Evolutionary conservation across 306 rosid genomes (phyloP), one percentile per base, ranked within the genome.

Genomic region (Quercus rubra): DNA sequence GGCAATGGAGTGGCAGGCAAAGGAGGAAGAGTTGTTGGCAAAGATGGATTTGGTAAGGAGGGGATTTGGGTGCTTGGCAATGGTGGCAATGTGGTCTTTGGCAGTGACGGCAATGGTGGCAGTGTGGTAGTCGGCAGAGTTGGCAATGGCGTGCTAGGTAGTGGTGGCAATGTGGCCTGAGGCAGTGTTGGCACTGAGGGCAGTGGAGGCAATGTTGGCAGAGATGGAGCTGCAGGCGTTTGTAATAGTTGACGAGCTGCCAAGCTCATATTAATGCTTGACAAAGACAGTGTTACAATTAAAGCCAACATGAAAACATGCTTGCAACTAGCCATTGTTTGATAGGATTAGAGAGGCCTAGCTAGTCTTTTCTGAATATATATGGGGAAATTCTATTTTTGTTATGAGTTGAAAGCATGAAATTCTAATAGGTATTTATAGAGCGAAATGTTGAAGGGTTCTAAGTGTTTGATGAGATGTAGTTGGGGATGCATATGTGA

Each of bases 221-320:
- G 54, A 3, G 82, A 52, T 17, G 83, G 80, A 81, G 83, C 51
- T 25, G 78, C 73, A 0, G 75, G 73, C 5, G 87, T 71, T 28
- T 80, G 79, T 31, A 86, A 41, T 19, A 86, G 83, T 57, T 51
- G 74, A 38, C 89, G 75, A 66, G 77, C 75, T 2, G 74, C 89
- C 3, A 77, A 20, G 79, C 77, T 80, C 73, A 64, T 70, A 31
- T 56, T 43, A 66, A 77, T 46, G 79, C 87, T 62, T 63, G 89
- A 81, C 73, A 73, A 52, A 3, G 57, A 73, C 25, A 79, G 14
- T 15, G 68, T 13, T 35, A 73, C 55, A 7, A 73, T 46, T 64
- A 79, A 28, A 52, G 43, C 54, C 28, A 63, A 17, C 18, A 79
- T 57, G 73, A 73, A 15, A 79, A 6, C 63, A 61, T 33, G 74